Evolutionary conservation across 345 rosid species (phyloP), one percentile per base, ranked within the genome.

Genomic region (Lenwebbia sp.): DNA sequence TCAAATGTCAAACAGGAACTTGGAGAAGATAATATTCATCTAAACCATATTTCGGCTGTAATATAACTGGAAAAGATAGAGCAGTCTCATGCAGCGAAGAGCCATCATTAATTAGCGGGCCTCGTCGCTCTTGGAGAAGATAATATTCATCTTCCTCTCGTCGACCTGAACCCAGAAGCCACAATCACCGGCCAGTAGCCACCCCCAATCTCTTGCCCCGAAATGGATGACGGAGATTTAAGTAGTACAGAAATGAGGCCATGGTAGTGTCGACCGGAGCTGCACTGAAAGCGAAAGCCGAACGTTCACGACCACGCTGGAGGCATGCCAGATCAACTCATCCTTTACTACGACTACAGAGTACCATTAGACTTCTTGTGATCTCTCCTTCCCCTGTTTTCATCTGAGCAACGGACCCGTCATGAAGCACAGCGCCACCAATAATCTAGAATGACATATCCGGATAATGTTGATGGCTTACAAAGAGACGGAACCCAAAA

Each of bases 341-440:
- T 70, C 78, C 25, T 19, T 30, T 70, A 33, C 13, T 33, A 19
- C 78, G 78, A 70, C 25, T 40, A 49, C 51, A 49, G 51, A 49
- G 51, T 49, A 33, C 76, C 76, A 33, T 33, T 23, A 70, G 47
- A 70, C 25, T 22, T 7, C 25, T 9, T 33, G 78, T 30, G 11
- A 1, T 28, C 91, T 95, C 95, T 55, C 97, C 99, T 88, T 95
- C 98, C 33, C 98, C 98, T 10, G 98, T 95, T 93, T 95, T 94
- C 98, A 96, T 95, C 92, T 96, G 94, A 1, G 97, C 96, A 91
- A 96, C 94, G 88, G 96, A 93, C 57, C 98, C 96, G 89, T 95
- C 98, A 89, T 95, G 97, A 90, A 96, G 97, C 84, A 95, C 96
- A 13, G 98, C 96, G 83, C 99, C 98, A 84, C 98, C 98, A 92